Base-by-base conservation (phyloP, 163 green algal species). In the Picocystis sp. region DNA sequence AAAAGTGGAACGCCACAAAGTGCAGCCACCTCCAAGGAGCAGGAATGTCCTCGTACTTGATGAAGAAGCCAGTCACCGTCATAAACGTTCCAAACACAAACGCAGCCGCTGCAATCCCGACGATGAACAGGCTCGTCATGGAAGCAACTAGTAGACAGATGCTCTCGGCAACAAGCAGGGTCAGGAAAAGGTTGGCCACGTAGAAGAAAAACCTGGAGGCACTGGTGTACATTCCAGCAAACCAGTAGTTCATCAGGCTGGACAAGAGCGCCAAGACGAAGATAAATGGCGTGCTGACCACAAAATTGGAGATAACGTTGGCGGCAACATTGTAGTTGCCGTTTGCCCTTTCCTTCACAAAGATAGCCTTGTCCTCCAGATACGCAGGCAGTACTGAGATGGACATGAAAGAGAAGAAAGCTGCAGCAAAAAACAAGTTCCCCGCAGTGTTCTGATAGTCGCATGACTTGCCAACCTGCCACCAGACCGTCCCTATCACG, bases 1-100 rank as follows among this genome's bases (percentile, higher is more conserved):
- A 83, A 34, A 61, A 78, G 62, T 84, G 76, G 58, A 64, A 84
- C 21, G 50, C 45, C n/a, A 81, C 69, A 67, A 78, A 84, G 43
- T 73, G 60, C 41, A 84, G 49, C 6, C 61, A 55, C 57, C 79
- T 74, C 46, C 82, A 67, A 12, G 75, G 72, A 22, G 61, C 47
- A 29, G 76, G 76, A 42, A 84, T 60, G 14, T 67, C 51, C 12
- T 45, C 23, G n/a, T 75, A 53, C 1, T 73, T 19, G 22, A 49
- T 49, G 14, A 58, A 33, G 29, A 33, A 58, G 2, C 50, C 21
- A 44, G 53, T 43, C 55, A 66, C 45, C 15, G 76, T 52, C 72
- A 81, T 82, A 66, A 61, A 81, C 23, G 81, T 75, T 23, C 74
- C 75, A 46, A 84, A 59, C 14, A 81, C 50, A 22, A 69, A 74